These are phyloP conservation scores for Penicillium digitatum DNA, from an alignment of 2,329 filamentous ascomycete species.

Conservation along the genomic window DNA sequence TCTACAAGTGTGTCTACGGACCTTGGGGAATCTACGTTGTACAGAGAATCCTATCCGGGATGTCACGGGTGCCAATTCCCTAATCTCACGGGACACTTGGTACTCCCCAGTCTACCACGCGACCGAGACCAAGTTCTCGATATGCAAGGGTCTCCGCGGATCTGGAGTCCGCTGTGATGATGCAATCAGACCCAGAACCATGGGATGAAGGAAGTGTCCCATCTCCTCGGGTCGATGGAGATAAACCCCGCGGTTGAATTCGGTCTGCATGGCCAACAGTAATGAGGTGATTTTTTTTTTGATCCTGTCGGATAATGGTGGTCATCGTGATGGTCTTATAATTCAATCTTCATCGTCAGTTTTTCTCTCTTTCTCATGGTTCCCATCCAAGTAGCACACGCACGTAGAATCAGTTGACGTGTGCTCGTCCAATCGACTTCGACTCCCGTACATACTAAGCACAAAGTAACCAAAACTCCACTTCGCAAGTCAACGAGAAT, in stretches of 20 bases:
- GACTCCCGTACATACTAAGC: not conserved
- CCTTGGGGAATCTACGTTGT: not conserved
- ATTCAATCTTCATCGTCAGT: not conserved
- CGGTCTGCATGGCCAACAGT: not conserved
- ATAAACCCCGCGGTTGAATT: not conserved
- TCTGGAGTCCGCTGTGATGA: not conserved
- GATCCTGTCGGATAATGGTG: not conserved
- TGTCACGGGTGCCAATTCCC: not conserved
- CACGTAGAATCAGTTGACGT: not conserved
- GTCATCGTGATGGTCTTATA: not conserved
- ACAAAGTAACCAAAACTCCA: not conserved
- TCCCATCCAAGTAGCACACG: not conserved
- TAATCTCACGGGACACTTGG: not conserved
- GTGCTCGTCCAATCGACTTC: not conserved
- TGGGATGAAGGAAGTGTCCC: not conserved
- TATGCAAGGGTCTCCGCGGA: slow-evolving; percentile 7
- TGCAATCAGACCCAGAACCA: not conserved
- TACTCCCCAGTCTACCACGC: not conserved
- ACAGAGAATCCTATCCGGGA: not conserved
- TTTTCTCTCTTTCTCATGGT: not conserved
- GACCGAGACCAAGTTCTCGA: slow-evolving; percentile 2
- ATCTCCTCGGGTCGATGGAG: not conserved
- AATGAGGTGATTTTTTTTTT: not conserved
- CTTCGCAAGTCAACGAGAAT: not conserved
- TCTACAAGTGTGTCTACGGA: not conserved